A percentile compares a stretch with the other conserved stretches of the same genome.
phyloP scores from a whole-genome alignment of 2,329 filamentous ascomycete genomes.

The Fusarium cyanostomum region DNA sequence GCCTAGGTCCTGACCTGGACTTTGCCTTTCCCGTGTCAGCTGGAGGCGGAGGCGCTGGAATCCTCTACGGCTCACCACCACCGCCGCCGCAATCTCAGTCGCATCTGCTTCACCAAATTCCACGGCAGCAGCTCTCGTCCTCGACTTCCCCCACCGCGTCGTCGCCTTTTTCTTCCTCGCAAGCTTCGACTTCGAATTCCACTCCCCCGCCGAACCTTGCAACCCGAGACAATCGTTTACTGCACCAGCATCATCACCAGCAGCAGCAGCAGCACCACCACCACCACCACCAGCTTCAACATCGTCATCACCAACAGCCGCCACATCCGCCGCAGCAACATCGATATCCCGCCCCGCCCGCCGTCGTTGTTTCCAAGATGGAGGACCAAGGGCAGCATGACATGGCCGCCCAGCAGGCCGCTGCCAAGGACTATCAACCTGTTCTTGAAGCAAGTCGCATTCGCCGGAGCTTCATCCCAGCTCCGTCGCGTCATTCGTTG shows the following conservation, averaged over 20 bases:
- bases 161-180: constrained; percentile 32
- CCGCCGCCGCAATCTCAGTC: constrained; percentile 13
- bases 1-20: constrained; percentile 47
- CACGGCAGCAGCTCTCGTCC: constrained; percentile 26
- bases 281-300: constrained; percentile 25
- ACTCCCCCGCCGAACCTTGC: constrained; percentile 31
- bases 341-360: constrained; percentile 22
- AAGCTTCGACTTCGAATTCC: constrained; percentile 24
- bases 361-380: constrained; percentile 43
- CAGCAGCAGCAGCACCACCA: constrained; percentile 33
- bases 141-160: constrained; percentile 24
- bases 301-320: constrained; percentile 22
- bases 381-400: constrained; percentile 52
- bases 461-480: neutral
- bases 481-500: constrained; percentile 17
- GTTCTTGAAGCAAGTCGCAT: constrained; percentile 60
- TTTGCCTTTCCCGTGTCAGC: constrained; percentile 39
- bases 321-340: constrained; percentile 13
- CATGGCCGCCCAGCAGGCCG: constrained; percentile 67
- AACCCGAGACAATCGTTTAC: constrained; percentile 1
- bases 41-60: constrained; percentile 40
- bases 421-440: constrained; percentile 67
- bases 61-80: constrained; percentile 28
- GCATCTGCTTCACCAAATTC: constrained; percentile 23
- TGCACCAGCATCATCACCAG: constrained; percentile 30